Percentiles rank a stretch among this genome's conserved stretches.
Conservation (phyloP, 495 filamentous ascomycete species). For the Penicillium crystallinum region DNA sequence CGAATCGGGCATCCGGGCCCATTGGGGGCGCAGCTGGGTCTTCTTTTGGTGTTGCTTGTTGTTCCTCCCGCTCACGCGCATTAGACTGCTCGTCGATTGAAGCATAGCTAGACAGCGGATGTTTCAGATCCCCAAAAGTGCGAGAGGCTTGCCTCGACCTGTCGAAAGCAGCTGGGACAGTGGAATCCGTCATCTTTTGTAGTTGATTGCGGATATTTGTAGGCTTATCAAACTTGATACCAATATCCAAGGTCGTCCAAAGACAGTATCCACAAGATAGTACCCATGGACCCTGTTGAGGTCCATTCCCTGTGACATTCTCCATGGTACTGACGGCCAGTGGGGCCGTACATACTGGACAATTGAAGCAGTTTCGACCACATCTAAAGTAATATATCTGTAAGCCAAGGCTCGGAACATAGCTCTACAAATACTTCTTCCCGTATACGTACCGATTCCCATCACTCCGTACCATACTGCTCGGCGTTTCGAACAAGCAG, state of each 20-base stretch:
- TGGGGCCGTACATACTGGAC: constrained; percentile 80
- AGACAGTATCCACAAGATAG: constrained; percentile 82
- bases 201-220: constrained; percentile 82
- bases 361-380: constrained; percentile 90
- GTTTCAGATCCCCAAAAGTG: constrained; percentile 36
- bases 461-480: constrained; percentile 81
- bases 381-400: constrained; percentile 53
- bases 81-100: constrained; percentile 31
- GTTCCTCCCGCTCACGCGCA: constrained; percentile 7
- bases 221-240: constrained; percentile 82
- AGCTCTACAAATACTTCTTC: background rate
- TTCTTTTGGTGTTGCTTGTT: constrained; percentile 14
- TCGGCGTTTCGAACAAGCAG: constrained; percentile 92
- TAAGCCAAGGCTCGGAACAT: constrained; percentile 8
- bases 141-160: constrained; percentile 31
- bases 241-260: constrained; percentile 87
- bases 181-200: constrained; percentile 38
- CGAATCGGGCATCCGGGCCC: constrained; percentile 37
- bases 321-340: constrained; percentile 67
- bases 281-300: constrained; percentile 62
- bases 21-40: constrained; percentile 19
- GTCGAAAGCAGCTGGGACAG: constrained; percentile 13
- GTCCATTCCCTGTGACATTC: constrained; percentile 33
- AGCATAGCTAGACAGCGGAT: constrained; percentile 34
- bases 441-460: constrained; percentile 72